Base-by-base conservation (phyloP, 768 basidiomycete genomes). In the Gymnopilus dilepis region DNA sequence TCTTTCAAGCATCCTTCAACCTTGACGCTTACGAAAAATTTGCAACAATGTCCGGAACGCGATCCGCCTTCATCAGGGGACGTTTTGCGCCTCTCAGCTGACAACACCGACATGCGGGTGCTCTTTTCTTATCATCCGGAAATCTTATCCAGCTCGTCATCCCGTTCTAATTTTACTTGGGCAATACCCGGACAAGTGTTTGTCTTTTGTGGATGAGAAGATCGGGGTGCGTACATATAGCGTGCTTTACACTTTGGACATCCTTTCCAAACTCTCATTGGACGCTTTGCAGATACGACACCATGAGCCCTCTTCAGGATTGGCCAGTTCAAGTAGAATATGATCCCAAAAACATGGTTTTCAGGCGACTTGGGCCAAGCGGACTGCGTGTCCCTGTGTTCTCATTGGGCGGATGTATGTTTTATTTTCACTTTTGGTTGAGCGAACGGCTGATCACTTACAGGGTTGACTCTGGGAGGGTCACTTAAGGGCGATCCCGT, bases 401-500 rank as follows among this genome's bases (percentile, higher is more conserved):
- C 76, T 86, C 85, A 2, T 79, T 89, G 58, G 90, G 89, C 58
- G 86, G 86, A 77, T 90, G 87, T 86, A 51, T 42, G 74, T 66
- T 42, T 11, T 84, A 8, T 78, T 8, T 21, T 24, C 13, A 30
- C n/a, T 6, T 11, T 47, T 21, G 13, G 5, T 12, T 51, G 19
- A 12, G 4, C 22, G 31, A 26, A 11, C 43, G 19, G 11, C 28
- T 41, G 53, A 62, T 28, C 11, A 63, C 51, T 17, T 0, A 12
- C 45, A 72, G 70, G 70, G 70, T 51, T 72, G 31, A 90, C 89
- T 21, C 76, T 87, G 17, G 88, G 89, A 58, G 82, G 82, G 41
- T 84, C 83, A 19, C 84, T 90, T 50, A 74, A 78, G 57, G 89
- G 89, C 4, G 90, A 92, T 68, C 84, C 86, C 50, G 91, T 92